phyloP scores from a whole-genome alignment of 768 basidiomycete species.

The Phylloporus arenicola region DNA sequence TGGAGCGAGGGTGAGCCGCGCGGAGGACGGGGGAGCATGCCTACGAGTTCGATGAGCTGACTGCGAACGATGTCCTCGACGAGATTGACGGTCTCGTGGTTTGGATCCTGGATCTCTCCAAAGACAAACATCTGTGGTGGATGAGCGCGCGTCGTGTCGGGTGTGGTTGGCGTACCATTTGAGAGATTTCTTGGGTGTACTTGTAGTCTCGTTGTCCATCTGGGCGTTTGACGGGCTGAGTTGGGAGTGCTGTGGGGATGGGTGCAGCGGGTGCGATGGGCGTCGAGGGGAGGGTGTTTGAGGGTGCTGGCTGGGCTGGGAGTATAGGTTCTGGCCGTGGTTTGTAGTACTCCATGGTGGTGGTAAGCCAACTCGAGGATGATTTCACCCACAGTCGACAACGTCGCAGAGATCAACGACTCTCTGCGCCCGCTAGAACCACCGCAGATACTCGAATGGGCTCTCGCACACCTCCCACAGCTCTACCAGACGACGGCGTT shows the following conservation, averaged over 20 bases:
- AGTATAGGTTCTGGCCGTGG: slow-evolving; percentile 20
- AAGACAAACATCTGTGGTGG: slow-evolving; percentile 86
- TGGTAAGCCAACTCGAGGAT: slow-evolving; percentile 7
- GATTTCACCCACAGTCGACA: slow-evolving; percentile 41
- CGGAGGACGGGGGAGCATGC: slow-evolving; percentile 11
- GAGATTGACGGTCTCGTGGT: slow-evolving; percentile 79
- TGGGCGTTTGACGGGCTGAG: slow-evolving; percentile 13
- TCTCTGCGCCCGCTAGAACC: slow-evolving; percentile 69
- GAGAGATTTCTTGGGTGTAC: slow-evolving; percentile 87
- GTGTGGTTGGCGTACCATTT: slow-evolving; percentile 52
- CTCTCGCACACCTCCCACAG: slow-evolving; percentile 66
- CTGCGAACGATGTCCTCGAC: slow-evolving; percentile 94
- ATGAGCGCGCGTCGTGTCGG: neutral
- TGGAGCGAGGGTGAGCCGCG: slow-evolving; percentile 2
- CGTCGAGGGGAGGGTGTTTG: slow-evolving; percentile 18
- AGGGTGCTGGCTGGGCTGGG: slow-evolving; percentile 6
- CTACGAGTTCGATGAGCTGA: slow-evolving; percentile 86
- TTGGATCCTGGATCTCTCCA: slow-evolving; percentile 89
- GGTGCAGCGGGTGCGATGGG: slow-evolving; percentile 14
- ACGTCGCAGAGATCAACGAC: slow-evolving; percentile 61
- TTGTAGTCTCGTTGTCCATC: slow-evolving; percentile 62
- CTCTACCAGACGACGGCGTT: slow-evolving; percentile 96
- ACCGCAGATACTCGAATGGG: slow-evolving; percentile 85
- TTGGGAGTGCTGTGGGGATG: slow-evolving; percentile 3
- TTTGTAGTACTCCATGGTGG: slow-evolving; percentile 28